phyloP scores from a whole-genome alignment of 2,329 filamentous ascomycete genomes.

The Ascochyta pisi region DNA sequence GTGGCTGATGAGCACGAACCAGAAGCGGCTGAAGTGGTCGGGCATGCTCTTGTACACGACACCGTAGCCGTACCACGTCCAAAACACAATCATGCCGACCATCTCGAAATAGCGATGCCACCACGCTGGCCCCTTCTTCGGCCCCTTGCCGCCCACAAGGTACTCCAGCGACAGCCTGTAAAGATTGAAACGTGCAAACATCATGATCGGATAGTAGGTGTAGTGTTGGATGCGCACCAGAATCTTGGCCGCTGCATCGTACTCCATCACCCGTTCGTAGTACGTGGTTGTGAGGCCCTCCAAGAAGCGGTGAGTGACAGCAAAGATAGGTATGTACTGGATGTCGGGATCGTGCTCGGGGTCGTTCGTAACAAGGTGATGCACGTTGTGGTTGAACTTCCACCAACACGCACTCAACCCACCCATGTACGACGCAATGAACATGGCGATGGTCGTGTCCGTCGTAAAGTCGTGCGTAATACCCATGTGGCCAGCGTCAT shows the following conservation, averaged over 20 bases:
- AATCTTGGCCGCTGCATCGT: slow-evolving; percentile 66
- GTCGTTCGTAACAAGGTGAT: slow-evolving; percentile 94
- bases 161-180: slow-evolving; percentile 72
- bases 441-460: slow-evolving; percentile 85
- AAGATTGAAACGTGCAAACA: slow-evolving; percentile 74
- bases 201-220: slow-evolving; percentile 73
- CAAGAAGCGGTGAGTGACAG: slow-evolving; percentile 71
- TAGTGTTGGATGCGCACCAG: slow-evolving; percentile 68
- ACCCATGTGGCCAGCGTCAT: slow-evolving; percentile 96
- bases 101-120: slow-evolving; percentile 73
- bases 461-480: slow-evolving; percentile 89
- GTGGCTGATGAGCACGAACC: slow-evolving; percentile 70
- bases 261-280: slow-evolving; percentile 70
- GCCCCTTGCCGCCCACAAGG: slow-evolving; percentile 62
- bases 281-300: slow-evolving; percentile 68
- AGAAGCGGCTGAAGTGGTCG: slow-evolving; percentile 63
- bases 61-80: slow-evolving; percentile 72
- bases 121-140: slow-evolving; percentile 67
- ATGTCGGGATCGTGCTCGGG: slow-evolving; percentile 97
- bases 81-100: slow-evolving; percentile 68
- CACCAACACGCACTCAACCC: slow-evolving; percentile 95
- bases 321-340: slow-evolving; percentile 74
- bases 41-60: slow-evolving; percentile 67
- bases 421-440: slow-evolving; percentile 88
- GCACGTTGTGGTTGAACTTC: slow-evolving; percentile 95